A percentile compares a stretch with the other conserved stretches of the same genome.
phyloP scores from a whole-genome alignment of 352 stramenopile genomes.

The Phytophthora hybrid region DNA sequence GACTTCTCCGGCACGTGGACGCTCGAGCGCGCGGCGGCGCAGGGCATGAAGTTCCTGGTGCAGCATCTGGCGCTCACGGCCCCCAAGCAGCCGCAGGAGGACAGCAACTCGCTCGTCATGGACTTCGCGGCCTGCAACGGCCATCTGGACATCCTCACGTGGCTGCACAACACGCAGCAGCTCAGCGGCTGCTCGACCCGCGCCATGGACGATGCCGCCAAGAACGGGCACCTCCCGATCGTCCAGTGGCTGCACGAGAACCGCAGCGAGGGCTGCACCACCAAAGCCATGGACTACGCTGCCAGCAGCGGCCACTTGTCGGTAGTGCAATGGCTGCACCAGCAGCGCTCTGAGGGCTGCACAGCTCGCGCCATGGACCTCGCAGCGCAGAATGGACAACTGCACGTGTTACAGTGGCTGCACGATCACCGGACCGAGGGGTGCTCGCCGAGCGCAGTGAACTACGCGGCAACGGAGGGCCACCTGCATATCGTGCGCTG shows the following conservation, averaged over 20 bases:
- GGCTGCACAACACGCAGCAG: conserved; percentile 55
- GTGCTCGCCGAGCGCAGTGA: conserved; percentile 72
- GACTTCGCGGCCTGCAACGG: conserved; percentile 76
- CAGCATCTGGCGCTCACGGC: conserved; percentile 63
- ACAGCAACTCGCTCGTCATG: conserved; percentile 66
- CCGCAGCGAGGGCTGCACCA: conserved; percentile 67
- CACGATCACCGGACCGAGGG: conserved; percentile 70
- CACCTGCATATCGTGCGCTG: conserved; percentile 69
- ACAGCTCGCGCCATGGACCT: conserved; percentile 73
- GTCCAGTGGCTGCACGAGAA: conserved; percentile 71
- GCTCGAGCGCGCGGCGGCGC: conserved; percentile 66
- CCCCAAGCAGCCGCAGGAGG: conserved; percentile 32
- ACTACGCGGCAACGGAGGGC: conserved; percentile 61
- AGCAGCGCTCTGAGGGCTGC: conserved; percentile 52
- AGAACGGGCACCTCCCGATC: conserved; percentile 59
- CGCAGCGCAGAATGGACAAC: conserved; percentile 64
- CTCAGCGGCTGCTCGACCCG: conserved; percentile 62
- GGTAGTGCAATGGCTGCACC: conserved; percentile 70
- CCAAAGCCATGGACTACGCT: conserved; percentile 70
- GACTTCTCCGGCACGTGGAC: conserved; percentile 70
- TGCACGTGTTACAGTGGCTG: conserved; percentile 76
- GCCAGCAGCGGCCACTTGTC: conserved; percentile 61
- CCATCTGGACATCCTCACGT: conserved; percentile 74
- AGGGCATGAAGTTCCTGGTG: conserved; percentile 72
- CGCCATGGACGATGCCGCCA: conserved; percentile 67